Evolutionary conservation across 2,329 filamentous ascomycete species (phyloP), one percentile per base, ranked within the genome.

Genomic region (Teratosphaeria nubilosa): DNA sequence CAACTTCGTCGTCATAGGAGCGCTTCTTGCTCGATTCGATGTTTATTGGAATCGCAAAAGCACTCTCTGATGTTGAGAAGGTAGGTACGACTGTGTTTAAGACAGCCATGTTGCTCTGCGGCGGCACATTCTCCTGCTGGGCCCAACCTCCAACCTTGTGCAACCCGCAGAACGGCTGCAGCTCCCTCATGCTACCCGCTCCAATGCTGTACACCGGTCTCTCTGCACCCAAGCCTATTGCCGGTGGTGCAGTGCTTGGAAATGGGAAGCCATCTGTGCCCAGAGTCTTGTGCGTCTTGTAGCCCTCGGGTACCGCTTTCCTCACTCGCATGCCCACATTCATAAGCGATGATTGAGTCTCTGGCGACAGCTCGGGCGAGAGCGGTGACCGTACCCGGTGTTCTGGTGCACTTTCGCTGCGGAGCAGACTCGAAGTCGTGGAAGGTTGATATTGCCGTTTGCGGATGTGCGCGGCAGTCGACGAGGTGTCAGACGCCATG

Each of bases 291-390:
- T 82, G 82, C 1, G 89, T 95, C 77, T 95, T 95, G 80, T 96
- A 96, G 60, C 92, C 92, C 71, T 96, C 91, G 0, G 90, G 87
- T 7, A 97, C 88, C 11, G 88, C 88, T 76, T 97, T 97, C 70
- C 92, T 87, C 55, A 97, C 82, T 25, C 92, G 86, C 91, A 96
- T 96, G 67, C 92, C 92, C 63, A 97, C 92, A 67, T 82, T 89
- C 50, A 96, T 79, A n/a, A 97, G 85, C 62, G 88, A 88, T 37
- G 91, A 81, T 73, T 96, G 90, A 32, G 95, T 80, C 7, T 78
- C 78, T 25, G 80, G 73, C 1, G 89, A 85, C 14, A 91, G 77
- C 3, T 72, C 66, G 3, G 84, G 82, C 16, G 77, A 68, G n/a
- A 70, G 61, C 24, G 65, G 59, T 51, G 64, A 64, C 53, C 53